Base-by-base conservation (phyloP, 352 stramenopile genomes). In the Pythium brachiatum region DNA sequence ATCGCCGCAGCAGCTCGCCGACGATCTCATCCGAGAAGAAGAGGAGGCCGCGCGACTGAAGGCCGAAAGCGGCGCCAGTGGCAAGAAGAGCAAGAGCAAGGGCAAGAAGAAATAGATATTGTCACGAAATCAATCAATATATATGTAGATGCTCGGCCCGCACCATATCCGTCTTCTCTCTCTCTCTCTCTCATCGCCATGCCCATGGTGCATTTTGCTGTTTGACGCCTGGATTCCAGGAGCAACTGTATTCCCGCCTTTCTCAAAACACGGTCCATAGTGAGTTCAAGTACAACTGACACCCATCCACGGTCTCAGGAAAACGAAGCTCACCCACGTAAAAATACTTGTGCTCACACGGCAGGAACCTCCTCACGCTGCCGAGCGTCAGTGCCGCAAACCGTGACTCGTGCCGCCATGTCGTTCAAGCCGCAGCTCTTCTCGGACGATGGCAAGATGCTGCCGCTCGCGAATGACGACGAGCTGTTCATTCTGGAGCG, bases 401-500 rank as follows among this genome's bases (percentile, higher is more conserved):
- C 13, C 36, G 2, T 20, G 36, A 43, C 36, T 43, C 32, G 18
- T 16, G 16, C 18, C 48, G 23, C 61, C 41, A 92, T 92, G 83
- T 90, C 83, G 26, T 93, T 93, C 69, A 81, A 78, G 60, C 62
- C 76, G 20, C 62, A 86, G 63, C 69, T 94, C 58, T 94, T 94
- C 65, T 74, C 73, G 26, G 79, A 89, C 47, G 80, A 92, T 11
- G 81, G 79, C 26, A 88, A 89, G 57, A 65, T 87, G 64, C 70
- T 94, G 56, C 84, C 84, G n/a, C 66, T 94, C 44, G 84, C 84
- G 11, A 78, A 86, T 32, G 78, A 88, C n/a, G 79, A 89, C 61
- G 84, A 94, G 73, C 62, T 94, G 5, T 94, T 94, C 62, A 90
- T 94, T 62, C 75, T 94, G 21, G 79, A 94, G 58, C 84, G 84